phyloP scores from a whole-genome alignment of 2,329 filamentous ascomycete genomes.

The Xylariaceae sp. region DNA sequence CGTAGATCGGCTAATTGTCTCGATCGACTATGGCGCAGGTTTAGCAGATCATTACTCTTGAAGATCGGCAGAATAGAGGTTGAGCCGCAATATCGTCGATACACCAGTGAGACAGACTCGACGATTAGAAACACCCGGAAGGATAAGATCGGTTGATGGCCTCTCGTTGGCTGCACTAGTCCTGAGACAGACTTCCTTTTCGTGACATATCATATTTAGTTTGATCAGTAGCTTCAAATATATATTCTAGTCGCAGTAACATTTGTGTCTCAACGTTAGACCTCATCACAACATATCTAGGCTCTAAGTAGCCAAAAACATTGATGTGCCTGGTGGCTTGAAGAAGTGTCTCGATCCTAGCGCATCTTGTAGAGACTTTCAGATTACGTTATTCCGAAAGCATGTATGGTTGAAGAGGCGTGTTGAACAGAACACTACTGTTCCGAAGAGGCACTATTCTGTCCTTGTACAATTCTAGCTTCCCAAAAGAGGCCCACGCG shows the following conservation, averaged over 20 bases:
- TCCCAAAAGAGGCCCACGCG: too few species aligned
- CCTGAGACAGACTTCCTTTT: conserved; percentile 8
- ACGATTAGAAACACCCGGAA: background rate
- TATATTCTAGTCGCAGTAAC: background rate
- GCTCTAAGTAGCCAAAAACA: background rate
- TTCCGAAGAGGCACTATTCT: too few species aligned
- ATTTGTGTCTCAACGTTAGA: conserved; percentile 5
- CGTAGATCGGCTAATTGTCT: background rate
- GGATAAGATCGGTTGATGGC: background rate
- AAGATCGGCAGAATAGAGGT: too few species aligned
- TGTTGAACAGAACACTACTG: too few species aligned
- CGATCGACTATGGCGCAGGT: background rate
- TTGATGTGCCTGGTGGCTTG: background rate
- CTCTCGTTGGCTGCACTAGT: conserved; percentile 1
- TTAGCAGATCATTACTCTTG: background rate
- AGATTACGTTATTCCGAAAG: too few species aligned
- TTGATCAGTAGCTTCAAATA: background rate
- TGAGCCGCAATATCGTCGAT: background rate
- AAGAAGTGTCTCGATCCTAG: too few species aligned
- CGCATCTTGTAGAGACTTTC: too few species aligned
- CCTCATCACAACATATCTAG: background rate
- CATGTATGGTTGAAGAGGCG: too few species aligned
- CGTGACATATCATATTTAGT: conserved; percentile 4
- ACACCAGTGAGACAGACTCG: conserved; percentile 1
- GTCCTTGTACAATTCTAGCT: too few species aligned